These are phyloP conservation scores for Aspergillus heteromorphus DNA, from an alignment of 495 filamentous ascomycete genomes.

Conservation along the genomic window DNA sequence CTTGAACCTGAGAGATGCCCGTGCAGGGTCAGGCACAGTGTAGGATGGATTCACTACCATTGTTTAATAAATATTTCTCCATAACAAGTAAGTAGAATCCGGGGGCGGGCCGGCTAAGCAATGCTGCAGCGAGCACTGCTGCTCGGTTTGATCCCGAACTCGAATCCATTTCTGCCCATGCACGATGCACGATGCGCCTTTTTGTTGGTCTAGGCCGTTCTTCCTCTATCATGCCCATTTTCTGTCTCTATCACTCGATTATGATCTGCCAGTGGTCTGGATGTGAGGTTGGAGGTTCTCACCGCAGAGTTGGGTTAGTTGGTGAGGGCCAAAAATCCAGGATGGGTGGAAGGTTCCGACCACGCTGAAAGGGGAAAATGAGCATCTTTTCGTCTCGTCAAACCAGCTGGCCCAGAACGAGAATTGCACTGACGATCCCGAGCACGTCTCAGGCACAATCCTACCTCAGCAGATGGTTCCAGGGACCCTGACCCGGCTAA, in stretches of 20 bases:
- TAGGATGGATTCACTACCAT: too few relatives aligned
- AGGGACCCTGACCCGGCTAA: not conserved
- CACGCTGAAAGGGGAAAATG: not conserved
- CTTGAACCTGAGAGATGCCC: too few relatives aligned
- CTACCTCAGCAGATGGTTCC: not conserved
- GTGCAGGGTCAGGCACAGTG: too few relatives aligned
- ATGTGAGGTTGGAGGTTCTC: not conserved
- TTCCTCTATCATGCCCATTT: too few relatives aligned
- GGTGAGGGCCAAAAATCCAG: not conserved
- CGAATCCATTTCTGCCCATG: conserved; percentile 7
- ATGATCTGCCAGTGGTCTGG: too few relatives aligned
- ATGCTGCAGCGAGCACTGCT: too few relatives aligned
- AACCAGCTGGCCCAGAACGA: conserved; percentile 8
- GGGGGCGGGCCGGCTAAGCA: conserved; percentile 17
- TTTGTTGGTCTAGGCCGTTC: too few relatives aligned
- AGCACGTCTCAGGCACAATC: not conserved
- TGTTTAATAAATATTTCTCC: too few relatives aligned
- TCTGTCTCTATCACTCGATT: too few relatives aligned
- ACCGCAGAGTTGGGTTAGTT: not conserved
- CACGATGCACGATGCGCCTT: too few relatives aligned
- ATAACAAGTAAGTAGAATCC: too few relatives aligned
- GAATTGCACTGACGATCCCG: conserved; percentile 4
- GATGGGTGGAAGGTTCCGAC: not conserved
- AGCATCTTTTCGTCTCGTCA: not conserved
- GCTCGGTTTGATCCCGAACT: not conserved